Evolutionary conservation across 2,329 filamentous ascomycete genomes (phyloP).

Genomic region (Fusarium buxicola): DNA sequence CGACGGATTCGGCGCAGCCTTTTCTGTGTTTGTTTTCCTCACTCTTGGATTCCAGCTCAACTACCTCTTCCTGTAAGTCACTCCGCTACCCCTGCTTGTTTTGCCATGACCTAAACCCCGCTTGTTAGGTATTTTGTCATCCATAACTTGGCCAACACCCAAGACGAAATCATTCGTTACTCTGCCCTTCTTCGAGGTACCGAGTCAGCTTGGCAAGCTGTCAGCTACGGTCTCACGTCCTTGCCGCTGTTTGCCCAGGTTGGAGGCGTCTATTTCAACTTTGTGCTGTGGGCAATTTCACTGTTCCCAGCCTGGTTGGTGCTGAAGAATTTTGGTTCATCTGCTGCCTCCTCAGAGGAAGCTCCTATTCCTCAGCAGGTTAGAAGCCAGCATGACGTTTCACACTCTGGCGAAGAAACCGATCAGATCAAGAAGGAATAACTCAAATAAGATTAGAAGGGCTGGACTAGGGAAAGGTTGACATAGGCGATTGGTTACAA

Average conservation of each 20-base stretch:
- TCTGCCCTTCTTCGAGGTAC: constrained; percentile 75
- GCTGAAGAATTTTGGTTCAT: constrained; percentile 57
- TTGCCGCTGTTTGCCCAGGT: constrained; percentile 71
- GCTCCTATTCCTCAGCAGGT: constrained; percentile 4
- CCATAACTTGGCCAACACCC: constrained; percentile 69
- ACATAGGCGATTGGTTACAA: no score
- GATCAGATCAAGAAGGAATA: constrained; percentile 32
- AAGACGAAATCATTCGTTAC: constrained; percentile 75
- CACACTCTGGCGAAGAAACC: constrained; percentile 38
- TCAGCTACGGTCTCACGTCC: constrained; percentile 76
- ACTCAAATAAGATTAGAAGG: background rate
- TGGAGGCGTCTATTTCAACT: constrained; percentile 77
- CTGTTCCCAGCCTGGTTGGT: constrained; percentile 76
- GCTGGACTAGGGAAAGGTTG: background rate
- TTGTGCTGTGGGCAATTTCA: constrained; percentile 73
- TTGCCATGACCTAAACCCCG: background rate
- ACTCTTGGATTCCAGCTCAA: constrained; percentile 77
- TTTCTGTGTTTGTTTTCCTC: constrained; percentile 75
- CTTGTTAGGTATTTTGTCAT: constrained; percentile 73
- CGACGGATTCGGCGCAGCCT: constrained; percentile 72
- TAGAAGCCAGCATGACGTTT: constrained; percentile 27
- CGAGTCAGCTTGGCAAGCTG: constrained; percentile 78
- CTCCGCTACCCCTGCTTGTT: accelerated
- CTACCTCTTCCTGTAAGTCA: constrained; percentile 73
- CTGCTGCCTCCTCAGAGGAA: constrained; percentile 4